phyloP scores from a whole-genome alignment of 1,284 basidiomycete genomes.

The Ceratorhiza oryzae-sativae region DNA sequence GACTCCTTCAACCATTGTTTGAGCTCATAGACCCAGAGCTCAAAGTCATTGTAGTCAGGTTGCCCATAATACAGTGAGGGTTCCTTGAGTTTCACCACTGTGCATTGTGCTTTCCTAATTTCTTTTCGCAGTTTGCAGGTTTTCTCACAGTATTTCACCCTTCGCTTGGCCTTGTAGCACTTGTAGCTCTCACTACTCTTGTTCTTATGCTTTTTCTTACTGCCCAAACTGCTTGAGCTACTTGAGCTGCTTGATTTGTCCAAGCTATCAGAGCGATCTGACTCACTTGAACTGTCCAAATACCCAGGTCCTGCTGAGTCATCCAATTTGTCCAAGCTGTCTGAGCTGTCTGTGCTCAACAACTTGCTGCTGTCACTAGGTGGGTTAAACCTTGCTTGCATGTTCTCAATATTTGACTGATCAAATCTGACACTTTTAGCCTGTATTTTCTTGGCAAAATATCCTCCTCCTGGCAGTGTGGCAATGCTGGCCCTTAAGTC shows the following conservation, averaged over 20 bases:
- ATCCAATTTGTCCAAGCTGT: neutral
- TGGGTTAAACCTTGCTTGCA: neutral
- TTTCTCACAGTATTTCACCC: neutral
- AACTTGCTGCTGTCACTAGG: neutral
- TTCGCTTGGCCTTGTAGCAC: neutral
- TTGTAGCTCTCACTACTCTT: neutral
- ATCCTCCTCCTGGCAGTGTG: neutral
- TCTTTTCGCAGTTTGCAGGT: neutral
- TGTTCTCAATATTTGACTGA: neutral
- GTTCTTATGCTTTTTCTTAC: neutral
- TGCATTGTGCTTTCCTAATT: neutral
- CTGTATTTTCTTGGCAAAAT: conserved; percentile 9
- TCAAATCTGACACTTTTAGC: neutral
- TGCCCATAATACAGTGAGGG: conserved; percentile 17
- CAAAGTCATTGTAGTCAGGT: conserved; percentile 19
- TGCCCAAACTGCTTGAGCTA: neutral
- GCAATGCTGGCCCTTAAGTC: neutral
- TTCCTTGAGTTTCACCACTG: neutral
- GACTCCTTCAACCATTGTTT: conserved; percentile 17
- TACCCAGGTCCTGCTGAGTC: neutral
- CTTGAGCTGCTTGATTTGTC: neutral
- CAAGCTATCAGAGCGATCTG: neutral
- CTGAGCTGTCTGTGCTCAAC: neutral
- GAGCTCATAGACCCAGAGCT: conserved; percentile 26
- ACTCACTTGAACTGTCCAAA: neutral